Base-by-base conservation (phyloP, 2,329 filamentous ascomycete genomes). In the Penicillium olsonii region DNA sequence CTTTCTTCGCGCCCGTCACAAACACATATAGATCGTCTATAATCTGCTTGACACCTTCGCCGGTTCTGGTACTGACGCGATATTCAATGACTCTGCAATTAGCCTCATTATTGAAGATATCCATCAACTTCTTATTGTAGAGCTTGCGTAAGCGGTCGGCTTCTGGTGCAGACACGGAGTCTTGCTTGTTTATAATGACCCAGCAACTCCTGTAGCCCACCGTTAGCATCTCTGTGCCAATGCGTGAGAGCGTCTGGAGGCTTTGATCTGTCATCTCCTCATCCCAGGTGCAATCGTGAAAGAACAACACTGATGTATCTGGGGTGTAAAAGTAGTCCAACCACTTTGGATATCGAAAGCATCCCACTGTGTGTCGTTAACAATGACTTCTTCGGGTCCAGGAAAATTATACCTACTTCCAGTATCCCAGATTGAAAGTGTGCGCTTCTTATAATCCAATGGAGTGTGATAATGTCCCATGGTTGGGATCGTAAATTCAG, bases 281-380 rank as follows among this genome's bases (percentile, higher is more conserved):
- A 42, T 24, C 18, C 27, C 6, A n/a, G 12, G 18, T 24, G 19
- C 40, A 42, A 17, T 42, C 27, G 11, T 42, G 39, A 12, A 42
- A 42, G 15, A 42, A 42, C 39, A 42, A 31, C 10, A 42, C 18
- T 15, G n/a, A 31, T 31, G 39, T 33, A 10, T 31, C 39, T 18
- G 26, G 15, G n/a, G 27, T 33, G 27, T 20, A 42, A 19, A 42
- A 33, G 26, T 42, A 31, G 18, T 12, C 5, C 14, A 31, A 11
- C 39, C 39, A 42, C n/a, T 22, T 42, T 31, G 26, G 27, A 24
- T 42, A 42, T 26, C 39, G 39, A 42, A 42, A 42, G 17, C 39
- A 42, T 22, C 39, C 39, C 39, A 31, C 26, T 33, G 18, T 2
- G 19, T 31, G 27, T 8, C 11, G 15, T 42, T 22, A 42, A 3